phyloP scores from a whole-genome alignment of 2,329 filamentous ascomycete genomes.

The Xylariaceae sp. region DNA sequence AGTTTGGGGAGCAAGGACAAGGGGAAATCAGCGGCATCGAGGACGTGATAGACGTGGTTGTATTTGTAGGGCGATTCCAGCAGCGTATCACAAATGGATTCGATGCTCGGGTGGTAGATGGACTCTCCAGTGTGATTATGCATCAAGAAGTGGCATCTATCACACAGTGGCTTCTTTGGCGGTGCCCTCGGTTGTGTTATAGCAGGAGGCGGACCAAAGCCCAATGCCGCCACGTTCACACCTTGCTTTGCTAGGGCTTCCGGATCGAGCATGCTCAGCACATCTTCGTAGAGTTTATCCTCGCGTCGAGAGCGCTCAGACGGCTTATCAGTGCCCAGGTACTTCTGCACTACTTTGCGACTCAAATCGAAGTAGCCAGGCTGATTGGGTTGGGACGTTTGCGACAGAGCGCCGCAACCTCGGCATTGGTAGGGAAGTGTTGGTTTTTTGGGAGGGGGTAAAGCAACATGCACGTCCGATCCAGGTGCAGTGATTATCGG shows the following conservation, averaged over 20 bases:
- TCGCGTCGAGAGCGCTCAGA: conserved; percentile 31
- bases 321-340: conserved; percentile 35
- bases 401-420: conserved; percentile 60
- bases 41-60: conserved; percentile 91
- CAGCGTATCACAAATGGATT: conserved; percentile 77
- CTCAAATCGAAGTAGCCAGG: conserved; percentile 52
- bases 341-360: conserved; percentile 48
- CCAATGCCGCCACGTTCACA: conserved; percentile 38
- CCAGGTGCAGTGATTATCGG: conserved; percentile 2
- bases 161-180: conserved; percentile 60
- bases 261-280: conserved; percentile 39
- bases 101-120: conserved; percentile 74
- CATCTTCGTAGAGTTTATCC: conserved; percentile 43
- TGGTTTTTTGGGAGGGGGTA: conserved; percentile 12
- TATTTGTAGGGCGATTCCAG: conserved; percentile 81
- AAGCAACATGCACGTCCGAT: not conserved
- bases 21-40: conserved; percentile 95
- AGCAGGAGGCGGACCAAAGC: conserved; percentile 25
- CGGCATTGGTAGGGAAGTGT: conserved; percentile 52
- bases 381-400: conserved; percentile 45
- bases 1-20: conserved; percentile 83
- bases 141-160: conserved; percentile 76
- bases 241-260: conserved; percentile 42
- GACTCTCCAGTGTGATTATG: conserved; percentile 68
- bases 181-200: conserved; percentile 14